A percentile compares a stretch with the other conserved stretches of the same genome.
Conservation (phyloP, 192 early-diverging fungal genomes). For the Dissophora globulifera region DNA sequence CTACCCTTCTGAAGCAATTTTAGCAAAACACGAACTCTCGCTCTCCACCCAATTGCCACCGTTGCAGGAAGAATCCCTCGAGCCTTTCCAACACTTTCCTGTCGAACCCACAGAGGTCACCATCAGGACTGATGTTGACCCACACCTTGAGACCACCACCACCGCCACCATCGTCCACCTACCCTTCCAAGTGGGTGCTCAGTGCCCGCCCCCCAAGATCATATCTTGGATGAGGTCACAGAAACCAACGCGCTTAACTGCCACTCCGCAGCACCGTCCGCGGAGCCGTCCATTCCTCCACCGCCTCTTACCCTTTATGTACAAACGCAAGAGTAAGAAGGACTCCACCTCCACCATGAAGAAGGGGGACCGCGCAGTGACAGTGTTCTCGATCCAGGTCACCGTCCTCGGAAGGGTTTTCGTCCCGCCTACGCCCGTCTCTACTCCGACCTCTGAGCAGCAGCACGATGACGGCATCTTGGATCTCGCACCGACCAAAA, state of each 20-base stretch:
- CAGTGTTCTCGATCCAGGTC: slow-evolving; percentile 50
- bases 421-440: slow-evolving; percentile 10
- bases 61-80: not conserved
- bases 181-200: slow-evolving; percentile 24
- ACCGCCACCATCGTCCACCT: slow-evolving; percentile 46
- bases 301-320: slow-evolving; percentile 25
- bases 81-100: not conserved
- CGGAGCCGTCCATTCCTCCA: slow-evolving; percentile 1
- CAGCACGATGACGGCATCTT: not conserved
- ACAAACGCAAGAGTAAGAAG: not conserved
- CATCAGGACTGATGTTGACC: slow-evolving; percentile 42
- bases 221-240: slow-evolving; percentile 49
- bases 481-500: slow-evolving; percentile 23
- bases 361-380: slow-evolving; percentile 14
- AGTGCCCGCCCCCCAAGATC: slow-evolving; percentile 36
- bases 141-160: slow-evolving; percentile 36
- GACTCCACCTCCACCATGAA: slow-evolving; percentile 1
- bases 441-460: not conserved
- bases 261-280: slow-evolving; percentile 6
- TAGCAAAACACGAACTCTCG: not conserved
- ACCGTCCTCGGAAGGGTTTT: slow-evolving; percentile 39
- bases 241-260: not conserved
- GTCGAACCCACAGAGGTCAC: slow-evolving; percentile 17
- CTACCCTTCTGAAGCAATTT: not conserved
- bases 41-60: not conserved